Percentiles rank a stretch among this genome's conserved stretches.
Evolutionary conservation across 1,139 yeast genomes (phyloP).

Genomic region (Taphrina communis): DNA sequence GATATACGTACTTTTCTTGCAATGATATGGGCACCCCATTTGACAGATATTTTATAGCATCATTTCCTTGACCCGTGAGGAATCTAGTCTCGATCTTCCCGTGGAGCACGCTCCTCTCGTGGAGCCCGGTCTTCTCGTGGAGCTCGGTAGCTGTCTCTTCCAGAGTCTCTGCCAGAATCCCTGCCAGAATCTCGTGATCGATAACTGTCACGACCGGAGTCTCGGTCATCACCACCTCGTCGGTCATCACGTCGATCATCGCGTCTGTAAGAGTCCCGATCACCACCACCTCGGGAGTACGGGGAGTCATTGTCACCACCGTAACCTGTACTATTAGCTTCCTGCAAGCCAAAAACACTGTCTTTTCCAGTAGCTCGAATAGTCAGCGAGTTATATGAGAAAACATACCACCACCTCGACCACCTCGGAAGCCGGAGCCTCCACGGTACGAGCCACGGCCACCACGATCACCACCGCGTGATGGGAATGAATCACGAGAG

Average conservation of each 20-base stretch:
- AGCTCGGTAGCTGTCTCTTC: constrained; percentile 36
- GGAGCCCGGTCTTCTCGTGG: constrained; percentile 36
- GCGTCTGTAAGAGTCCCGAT: constrained; percentile 39
- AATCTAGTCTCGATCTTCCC: constrained; percentile 30
- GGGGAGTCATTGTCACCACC: constrained; percentile 40
- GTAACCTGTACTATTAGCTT: constrained; percentile 22
- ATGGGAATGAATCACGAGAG: constrained; percentile 35
- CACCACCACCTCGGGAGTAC: constrained; percentile 41
- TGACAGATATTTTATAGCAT: too few species aligned
- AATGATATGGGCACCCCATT: too few species aligned
- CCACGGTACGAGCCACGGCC: constrained; percentile 40
- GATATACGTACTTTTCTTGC: constrained; percentile 16
- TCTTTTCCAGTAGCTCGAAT: too few species aligned
- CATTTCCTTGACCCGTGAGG: too few species aligned
- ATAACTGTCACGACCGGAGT: constrained; percentile 31
- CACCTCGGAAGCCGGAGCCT: constrained; percentile 39
- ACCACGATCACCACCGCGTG: constrained; percentile 38
- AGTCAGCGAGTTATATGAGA: background rate
- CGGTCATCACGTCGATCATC: constrained; percentile 34
- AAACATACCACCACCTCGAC: constrained; percentile 36
- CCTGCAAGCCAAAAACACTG: background rate
- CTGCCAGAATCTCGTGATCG: constrained; percentile 33
- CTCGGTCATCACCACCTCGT: constrained; percentile 39
- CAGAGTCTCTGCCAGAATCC: constrained; percentile 27
- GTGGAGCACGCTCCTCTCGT: constrained; percentile 29